A percentile compares a stretch with the other conserved stretches of the same genome.
Evolutionary conservation across 352 stramenopile species (phyloP).

Genomic region (Thraustochytrium striatum): DNA sequence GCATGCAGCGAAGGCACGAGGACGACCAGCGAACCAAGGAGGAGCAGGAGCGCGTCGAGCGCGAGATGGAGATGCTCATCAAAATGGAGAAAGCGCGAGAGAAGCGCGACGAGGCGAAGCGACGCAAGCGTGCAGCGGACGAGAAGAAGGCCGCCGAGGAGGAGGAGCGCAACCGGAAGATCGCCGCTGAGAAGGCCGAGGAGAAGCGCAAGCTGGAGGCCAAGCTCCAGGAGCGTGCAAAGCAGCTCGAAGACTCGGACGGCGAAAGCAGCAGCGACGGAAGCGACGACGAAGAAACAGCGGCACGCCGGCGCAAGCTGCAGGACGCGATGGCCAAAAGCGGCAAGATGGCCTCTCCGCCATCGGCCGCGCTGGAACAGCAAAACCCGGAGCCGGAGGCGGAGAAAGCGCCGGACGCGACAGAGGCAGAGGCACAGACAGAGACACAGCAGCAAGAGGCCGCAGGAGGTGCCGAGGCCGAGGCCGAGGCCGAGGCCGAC

Average conservation of each 20-base stretch:
- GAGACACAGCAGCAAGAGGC: not conserved
- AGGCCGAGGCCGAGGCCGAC: not conserved
- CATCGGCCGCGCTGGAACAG: too few species aligned
- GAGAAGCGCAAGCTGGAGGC: not conserved
- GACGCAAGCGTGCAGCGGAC: not conserved
- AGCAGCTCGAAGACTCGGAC: constrained; percentile 3
- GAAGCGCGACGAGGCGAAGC: constrained; percentile 10
- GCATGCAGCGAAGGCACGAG: constrained; percentile 35
- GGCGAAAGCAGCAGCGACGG: not conserved
- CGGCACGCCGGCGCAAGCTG: not conserved
- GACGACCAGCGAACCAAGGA: constrained; percentile 18
- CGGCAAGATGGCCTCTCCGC: not conserved
- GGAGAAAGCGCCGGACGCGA: not conserved
- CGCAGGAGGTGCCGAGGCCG: not conserved
- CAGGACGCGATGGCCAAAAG: not conserved
- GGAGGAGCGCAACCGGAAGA: not conserved
- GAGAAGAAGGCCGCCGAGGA: not conserved
- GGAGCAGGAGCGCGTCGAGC: constrained; percentile 42
- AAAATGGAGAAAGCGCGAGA: constrained; percentile 41
- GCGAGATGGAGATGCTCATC: constrained; percentile 41
- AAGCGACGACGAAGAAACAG: not conserved
- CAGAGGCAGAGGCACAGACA: not conserved
- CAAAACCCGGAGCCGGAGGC: too few species aligned
- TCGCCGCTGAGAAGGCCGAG: not conserved
- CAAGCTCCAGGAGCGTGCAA: not conserved